phyloP scores from a whole-genome alignment of 768 basidiomycete genomes.

The Amanita rimosa region DNA sequence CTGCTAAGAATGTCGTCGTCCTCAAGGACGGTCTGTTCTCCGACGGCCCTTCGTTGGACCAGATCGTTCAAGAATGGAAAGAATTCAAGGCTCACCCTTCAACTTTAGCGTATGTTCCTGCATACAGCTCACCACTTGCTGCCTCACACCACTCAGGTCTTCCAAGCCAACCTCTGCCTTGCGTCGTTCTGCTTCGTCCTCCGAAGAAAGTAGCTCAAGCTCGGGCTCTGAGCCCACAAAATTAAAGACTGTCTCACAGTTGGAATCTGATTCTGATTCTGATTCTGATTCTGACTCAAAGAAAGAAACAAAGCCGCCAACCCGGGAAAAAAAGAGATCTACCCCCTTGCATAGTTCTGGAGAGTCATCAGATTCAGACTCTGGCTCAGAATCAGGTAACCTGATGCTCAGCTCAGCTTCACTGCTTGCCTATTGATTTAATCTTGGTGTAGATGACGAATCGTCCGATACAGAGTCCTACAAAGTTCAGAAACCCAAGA shows the following conservation, averaged over 20 bases:
- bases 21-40: conserved; percentile 41
- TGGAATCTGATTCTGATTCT: conserved; percentile 21
- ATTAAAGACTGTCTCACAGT: conserved; percentile 7
- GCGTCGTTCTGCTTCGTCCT: conserved; percentile 1
- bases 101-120: conserved; percentile 1
- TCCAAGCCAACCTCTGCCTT: too few relatives aligned
- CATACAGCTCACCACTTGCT: not conserved
- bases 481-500: conserved; percentile 10
- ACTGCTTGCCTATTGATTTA: not conserved
- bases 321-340: not conserved
- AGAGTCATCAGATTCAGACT: conserved; percentile 12
- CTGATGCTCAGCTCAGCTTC: not conserved
- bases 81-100: conserved; percentile 13
- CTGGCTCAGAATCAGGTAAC: conserved; percentile 11
- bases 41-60: conserved; percentile 47
- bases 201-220: conserved; percentile 15
- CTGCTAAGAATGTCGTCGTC: conserved; percentile 41
- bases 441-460: conserved; percentile 19
- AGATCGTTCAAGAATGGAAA: conserved; percentile 61
- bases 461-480: conserved; percentile 19
- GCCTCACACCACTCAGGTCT: not conserved
- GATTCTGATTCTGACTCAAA: conserved; percentile 21
- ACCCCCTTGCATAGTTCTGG: too few relatives aligned
- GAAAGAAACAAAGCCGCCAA: conserved; percentile 9
- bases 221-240: conserved; percentile 4